phyloP scores from a whole-genome alignment of 768 basidiomycete species.

The Lactifluus volemus region DNA sequence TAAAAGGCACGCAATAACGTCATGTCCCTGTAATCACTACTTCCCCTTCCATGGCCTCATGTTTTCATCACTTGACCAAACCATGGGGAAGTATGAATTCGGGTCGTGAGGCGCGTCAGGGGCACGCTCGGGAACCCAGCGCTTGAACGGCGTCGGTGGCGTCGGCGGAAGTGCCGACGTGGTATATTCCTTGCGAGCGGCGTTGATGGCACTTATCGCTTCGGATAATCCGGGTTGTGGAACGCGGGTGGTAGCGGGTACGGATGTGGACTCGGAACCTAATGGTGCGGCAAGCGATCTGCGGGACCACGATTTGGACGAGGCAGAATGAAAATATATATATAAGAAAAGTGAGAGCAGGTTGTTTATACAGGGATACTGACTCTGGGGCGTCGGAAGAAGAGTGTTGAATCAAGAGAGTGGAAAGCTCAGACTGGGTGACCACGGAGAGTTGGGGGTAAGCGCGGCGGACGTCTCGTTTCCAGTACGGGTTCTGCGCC shows the following conservation, averaged over 20 bases:
- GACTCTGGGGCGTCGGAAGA: constrained; percentile 59
- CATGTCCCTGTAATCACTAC: neutral
- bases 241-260: constrained; percentile 36
- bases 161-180: constrained; percentile 63
- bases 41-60: constrained; percentile 24
- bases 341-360: too few species aligned
- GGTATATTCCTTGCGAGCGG: constrained; percentile 48
- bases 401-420: constrained; percentile 75
- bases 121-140: constrained; percentile 66
- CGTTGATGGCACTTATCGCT: constrained; percentile 60
- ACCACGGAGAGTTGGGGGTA: constrained; percentile 90
- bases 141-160: constrained; percentile 56
- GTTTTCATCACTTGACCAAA: constrained; percentile 33
- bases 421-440: constrained; percentile 74
- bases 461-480: constrained; percentile 85
- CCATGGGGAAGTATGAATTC: constrained; percentile 79
- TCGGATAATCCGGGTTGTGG: constrained; percentile 54
- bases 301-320: neutral
- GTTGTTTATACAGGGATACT: neutral
- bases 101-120: constrained; percentile 79
- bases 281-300: constrained; percentile 54
- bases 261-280: constrained; percentile 31
- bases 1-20: neutral
- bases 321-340: neutral
- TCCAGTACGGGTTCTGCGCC: constrained; percentile 91